Evolutionary conservation across 2,329 filamentous ascomycete genomes (phyloP), one percentile per base, ranked within the genome.

Genomic region (Clonostachys solani): DNA sequence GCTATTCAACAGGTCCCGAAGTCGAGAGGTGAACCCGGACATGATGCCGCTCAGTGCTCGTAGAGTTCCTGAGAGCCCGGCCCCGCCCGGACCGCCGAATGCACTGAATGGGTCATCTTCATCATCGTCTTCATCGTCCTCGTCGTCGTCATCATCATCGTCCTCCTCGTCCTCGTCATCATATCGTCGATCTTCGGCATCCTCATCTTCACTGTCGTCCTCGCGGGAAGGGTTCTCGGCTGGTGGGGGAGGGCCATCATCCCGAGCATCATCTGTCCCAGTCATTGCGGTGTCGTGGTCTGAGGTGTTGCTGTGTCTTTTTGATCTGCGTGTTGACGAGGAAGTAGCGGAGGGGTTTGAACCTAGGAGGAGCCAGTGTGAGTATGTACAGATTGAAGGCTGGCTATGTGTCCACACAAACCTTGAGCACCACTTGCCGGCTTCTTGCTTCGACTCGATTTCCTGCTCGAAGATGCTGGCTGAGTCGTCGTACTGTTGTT

Each of bases 11-110:
- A 92, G 86, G 49, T 90, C 88, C 47, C 92, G 82, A 44, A 99
- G 74, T 53, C 91, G 84, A 37, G 83, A 78, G 18, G 89, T 86
- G 49, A 92, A 84, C 37, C 92, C 88, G 3, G 89, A 87, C 80
- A 96, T 92, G 79, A 96, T 95, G 52, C 92, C 92, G 46, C 84
- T 95, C 54, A 99, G 72, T 16, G 92, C 91, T 61, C 92, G 80
- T 16, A 99, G 77, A 13, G 91, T 95, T 60, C 75, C 88, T 7
- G 89, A 89, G 29, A 97, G 72, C 16, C 83, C 82, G 46, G 83
- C 76, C 40, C 86, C 82, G 35, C 87, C 84, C 52, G 96, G 89
- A 13, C 75, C 76, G 38, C 80, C 77, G 54, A 83, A 83, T 1
- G 36, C 36, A 38, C 36, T 12, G 10, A 38, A 38, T 12, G 36